These are phyloP conservation scores for Paraurostyla sp. DNA, from an alignment of 73 alveolate genomes.

Conservation along the genomic window DNA sequence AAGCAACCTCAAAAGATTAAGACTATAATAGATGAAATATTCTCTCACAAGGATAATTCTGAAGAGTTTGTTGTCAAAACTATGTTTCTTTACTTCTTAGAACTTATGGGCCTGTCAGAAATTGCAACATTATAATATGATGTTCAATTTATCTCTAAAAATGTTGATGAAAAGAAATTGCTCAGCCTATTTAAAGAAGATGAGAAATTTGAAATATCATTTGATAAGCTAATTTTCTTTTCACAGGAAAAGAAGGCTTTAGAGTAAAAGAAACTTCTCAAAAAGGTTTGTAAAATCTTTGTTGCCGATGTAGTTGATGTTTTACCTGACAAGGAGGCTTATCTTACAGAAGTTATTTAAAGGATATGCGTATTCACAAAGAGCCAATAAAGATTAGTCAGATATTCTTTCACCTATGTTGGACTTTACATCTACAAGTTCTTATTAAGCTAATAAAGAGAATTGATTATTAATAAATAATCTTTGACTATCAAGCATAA, in stretches of 20 bases:
- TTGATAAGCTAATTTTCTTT: conserved; percentile 52
- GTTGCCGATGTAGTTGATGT: conserved; percentile 42
- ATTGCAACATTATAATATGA: not conserved
- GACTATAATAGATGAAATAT: not conserved
- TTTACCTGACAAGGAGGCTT: conserved; percentile 32
- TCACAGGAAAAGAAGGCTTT: not conserved
- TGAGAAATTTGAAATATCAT: conserved; percentile 15
- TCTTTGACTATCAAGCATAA: not conserved
- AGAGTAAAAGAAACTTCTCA: conserved; percentile 14
- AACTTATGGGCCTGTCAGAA: conserved; percentile 42
- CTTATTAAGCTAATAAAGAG: conserved; percentile 15
- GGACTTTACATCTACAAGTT: conserved; percentile 50
- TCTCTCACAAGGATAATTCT: not conserved
- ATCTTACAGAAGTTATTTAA: not conserved
- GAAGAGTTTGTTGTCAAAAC: conserved; percentile 38
- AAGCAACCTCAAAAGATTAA: conserved; percentile 32
- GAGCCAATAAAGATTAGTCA: not conserved
- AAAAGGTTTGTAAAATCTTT: conserved; percentile 41
- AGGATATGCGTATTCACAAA: conserved; percentile 21
- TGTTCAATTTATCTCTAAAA: not conserved
- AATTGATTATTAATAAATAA: not conserved
- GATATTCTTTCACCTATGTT: conserved; percentile 38
- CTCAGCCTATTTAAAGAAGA: not conserved
- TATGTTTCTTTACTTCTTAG: conserved; percentile 48
- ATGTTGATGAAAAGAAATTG: conserved; percentile 34